phyloP scores from a whole-genome alignment of 257 asterid species.

The Rauvolfia tetraphylla region DNA sequence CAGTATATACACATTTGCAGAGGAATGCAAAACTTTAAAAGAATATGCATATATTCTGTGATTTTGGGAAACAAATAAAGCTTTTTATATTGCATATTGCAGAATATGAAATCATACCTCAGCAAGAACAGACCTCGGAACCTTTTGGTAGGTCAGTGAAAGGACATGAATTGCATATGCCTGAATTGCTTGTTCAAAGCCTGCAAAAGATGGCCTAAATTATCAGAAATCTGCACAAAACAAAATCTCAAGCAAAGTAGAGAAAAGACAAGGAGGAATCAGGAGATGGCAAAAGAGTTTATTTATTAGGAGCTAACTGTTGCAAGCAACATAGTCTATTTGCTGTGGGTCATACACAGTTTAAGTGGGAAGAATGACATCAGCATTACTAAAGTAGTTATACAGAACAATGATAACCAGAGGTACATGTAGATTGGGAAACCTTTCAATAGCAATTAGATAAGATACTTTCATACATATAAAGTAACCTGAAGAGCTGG shows the following conservation, averaged over 20 bases:
- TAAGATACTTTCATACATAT: background rate
- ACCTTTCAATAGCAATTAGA: background rate
- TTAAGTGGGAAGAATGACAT: background rate
- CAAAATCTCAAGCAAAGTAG: background rate
- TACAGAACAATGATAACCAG: background rate
- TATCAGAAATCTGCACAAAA: background rate
- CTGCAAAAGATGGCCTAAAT: conserved; percentile 27
- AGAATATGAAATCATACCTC: conserved; percentile 54
- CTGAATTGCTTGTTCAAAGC: conserved; percentile 89
- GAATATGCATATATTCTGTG: background rate
- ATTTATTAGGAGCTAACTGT: background rate
- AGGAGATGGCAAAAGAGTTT: background rate
- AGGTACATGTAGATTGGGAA: background rate
- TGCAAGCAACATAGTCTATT: background rate
- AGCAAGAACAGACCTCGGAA: conserved; percentile 70
- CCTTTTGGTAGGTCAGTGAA: conserved; percentile 68
- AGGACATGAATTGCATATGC: conserved; percentile 78
- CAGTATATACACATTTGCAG: background rate
- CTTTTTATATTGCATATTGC: background rate
- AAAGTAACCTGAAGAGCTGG: background rate
- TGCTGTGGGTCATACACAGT: background rate
- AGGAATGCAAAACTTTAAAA: background rate
- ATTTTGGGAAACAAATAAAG: background rate
- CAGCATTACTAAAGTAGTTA: background rate
- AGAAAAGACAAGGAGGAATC: background rate